These are phyloP conservation scores for Dichotomopilus funicola DNA, from an alignment of 2,329 filamentous ascomycete genomes.

Conservation along the genomic window DNA sequence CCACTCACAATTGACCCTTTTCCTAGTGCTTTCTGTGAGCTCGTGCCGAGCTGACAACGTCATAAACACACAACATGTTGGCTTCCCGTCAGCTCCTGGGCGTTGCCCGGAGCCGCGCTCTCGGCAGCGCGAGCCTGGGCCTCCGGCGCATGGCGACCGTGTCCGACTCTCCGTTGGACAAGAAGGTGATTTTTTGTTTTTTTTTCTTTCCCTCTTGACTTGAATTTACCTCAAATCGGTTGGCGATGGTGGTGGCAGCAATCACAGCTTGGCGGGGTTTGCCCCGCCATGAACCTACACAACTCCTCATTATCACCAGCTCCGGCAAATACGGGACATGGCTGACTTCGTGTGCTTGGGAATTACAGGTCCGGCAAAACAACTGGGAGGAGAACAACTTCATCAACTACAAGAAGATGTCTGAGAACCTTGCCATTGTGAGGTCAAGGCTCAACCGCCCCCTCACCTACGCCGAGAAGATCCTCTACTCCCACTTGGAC, in stretches of 20 bases:
- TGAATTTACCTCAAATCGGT: neutral
- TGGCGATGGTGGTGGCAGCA: neutral
- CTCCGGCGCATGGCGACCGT: conserved; percentile 76
- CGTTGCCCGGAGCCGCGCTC: conserved; percentile 55
- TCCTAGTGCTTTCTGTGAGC: neutral
- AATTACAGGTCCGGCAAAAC: conserved; percentile 66
- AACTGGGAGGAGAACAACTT: conserved; percentile 94
- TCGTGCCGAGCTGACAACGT: conserved; percentile 20
- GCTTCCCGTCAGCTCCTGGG: conserved; percentile 65
- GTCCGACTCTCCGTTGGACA: conserved; percentile 76
- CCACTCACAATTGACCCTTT: conserved; percentile 32
- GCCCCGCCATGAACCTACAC: too few relatives aligned
- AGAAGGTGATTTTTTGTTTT: conserved; percentile 57
- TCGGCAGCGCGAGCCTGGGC: conserved; percentile 50
- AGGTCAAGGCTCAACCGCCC: conserved; percentile 84
- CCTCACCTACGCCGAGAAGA: conserved; percentile 95
- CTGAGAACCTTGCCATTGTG: conserved; percentile 54
- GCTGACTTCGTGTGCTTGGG: conserved; percentile 17
- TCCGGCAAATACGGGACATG: neutral
- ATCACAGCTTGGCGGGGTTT: neutral
- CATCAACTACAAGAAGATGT: conserved; percentile 99
- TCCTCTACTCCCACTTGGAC: conserved; percentile 97
- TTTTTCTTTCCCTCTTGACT: too few relatives aligned
- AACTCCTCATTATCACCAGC: too few relatives aligned
- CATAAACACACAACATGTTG: conserved; percentile 50